Evolutionary conservation across 352 stramenopile genomes (phyloP).

Genomic region (Phytophthora citrophthora): DNA sequence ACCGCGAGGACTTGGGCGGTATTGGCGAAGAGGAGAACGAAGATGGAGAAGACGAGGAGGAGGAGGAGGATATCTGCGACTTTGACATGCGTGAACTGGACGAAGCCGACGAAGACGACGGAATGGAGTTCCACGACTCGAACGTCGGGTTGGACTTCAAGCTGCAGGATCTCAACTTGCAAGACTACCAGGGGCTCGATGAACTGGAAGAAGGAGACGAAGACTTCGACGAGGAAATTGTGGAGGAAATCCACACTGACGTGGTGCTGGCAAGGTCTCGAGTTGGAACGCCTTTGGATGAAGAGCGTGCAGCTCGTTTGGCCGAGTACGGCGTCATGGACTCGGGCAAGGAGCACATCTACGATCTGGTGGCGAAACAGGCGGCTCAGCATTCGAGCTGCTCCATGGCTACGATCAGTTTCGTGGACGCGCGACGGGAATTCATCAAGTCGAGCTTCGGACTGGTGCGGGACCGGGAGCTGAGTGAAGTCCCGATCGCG

Average conservation of each 20-base stretch:
- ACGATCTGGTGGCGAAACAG: conserved; percentile 64
- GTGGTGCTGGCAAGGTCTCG: conserved; percentile 26
- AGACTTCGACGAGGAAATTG: conserved; percentile 54
- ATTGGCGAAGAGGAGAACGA: conserved; percentile 46
- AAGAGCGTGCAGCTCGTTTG: conserved; percentile 49
- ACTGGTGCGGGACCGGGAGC: conserved; percentile 25
- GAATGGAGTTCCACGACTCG: conserved; percentile 52
- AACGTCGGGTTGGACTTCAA: conserved; percentile 48
- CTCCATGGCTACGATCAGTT: conserved; percentile 64
- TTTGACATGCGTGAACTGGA: conserved; percentile 43
- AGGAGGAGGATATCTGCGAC: conserved; percentile 32
- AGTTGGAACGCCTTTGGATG: conserved; percentile 26
- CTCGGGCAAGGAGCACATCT: conserved; percentile 54
- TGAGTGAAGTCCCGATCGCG: conserved; percentile 53
- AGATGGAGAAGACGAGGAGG: conserved; percentile 43
- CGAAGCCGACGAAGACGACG: conserved; percentile 28
- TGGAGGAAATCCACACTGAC: conserved; percentile 50
- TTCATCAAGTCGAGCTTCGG: conserved; percentile 68
- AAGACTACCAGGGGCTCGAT: conserved; percentile 46
- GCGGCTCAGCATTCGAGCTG: conserved; percentile 59
- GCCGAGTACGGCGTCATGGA: conserved; percentile 67
- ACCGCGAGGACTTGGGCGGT: conserved; percentile 31
- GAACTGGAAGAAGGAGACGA: conserved; percentile 49
- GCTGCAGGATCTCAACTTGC: conserved; percentile 48
- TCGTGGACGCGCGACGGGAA: conserved; percentile 64